phyloP scores from a whole-genome alignment of 345 rosid genomes.

The Eucalyptus cladocalyx region DNA sequence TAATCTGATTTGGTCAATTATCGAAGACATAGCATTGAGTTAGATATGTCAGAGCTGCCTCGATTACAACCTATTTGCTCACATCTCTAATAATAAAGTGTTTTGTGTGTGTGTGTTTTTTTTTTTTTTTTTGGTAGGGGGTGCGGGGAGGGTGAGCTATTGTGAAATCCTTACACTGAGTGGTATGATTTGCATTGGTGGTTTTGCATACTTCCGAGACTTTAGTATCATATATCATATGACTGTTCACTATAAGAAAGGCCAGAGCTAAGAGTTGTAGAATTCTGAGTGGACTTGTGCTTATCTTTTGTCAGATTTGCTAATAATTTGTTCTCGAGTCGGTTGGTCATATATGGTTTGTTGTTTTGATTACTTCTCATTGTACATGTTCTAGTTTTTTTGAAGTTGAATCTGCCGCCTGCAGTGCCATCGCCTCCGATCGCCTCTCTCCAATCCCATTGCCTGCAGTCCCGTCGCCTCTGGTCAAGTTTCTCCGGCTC shows the following conservation, averaged over 20 bases:
- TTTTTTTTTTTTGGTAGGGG: too few relatives aligned
- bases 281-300: neutral
- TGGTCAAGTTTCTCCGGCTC: too few relatives aligned
- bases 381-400: too few relatives aligned
- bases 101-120: neutral
- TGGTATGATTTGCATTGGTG: neutral
- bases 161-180: neutral
- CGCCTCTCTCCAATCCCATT: too few relatives aligned
- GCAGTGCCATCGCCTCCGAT: too few relatives aligned
- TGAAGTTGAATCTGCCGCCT: too few relatives aligned
- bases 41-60: neutral
- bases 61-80: neutral
- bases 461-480: too few relatives aligned
- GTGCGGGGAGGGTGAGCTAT: neutral
- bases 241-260: neutral
- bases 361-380: too few relatives aligned
- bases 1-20: neutral
- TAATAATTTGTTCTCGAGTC: neutral
- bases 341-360: neutral
- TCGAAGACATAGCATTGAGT: neutral
- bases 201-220: neutral
- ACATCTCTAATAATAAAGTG: neutral
- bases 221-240: neutral
- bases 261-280: neutral
- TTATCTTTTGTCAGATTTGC: neutral